A percentile compares a stretch with the other conserved stretches of the same genome.
These are phyloP conservation scores for Dalbergia cultrata DNA, from an alignment of 306 rosid species.

Conservation along the genomic window DNA sequence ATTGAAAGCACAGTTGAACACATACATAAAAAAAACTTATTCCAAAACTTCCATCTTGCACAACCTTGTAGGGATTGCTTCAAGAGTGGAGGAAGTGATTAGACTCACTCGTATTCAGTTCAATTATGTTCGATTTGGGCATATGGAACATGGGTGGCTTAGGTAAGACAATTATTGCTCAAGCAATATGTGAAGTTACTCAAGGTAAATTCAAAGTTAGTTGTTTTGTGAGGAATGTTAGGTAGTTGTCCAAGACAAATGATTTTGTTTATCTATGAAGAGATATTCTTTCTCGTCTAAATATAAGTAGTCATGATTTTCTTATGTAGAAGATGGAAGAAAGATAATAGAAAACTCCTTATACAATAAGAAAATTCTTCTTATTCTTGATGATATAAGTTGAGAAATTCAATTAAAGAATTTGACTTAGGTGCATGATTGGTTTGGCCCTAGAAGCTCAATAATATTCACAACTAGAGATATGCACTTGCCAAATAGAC, in stretches of 20 bases:
- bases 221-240: constrained; percentile 25
- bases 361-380: background rate
- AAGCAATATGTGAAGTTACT: constrained; percentile 10
- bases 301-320: background rate
- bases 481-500: background rate
- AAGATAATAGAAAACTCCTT: background rate
- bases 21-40: constrained; percentile 12
- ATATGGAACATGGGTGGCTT: constrained; percentile 45
- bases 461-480: constrained; percentile 36
- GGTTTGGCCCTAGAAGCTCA: constrained; percentile 14
- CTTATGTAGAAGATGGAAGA: background rate
- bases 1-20: background rate
- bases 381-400: constrained; percentile 23
- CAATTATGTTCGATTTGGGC: constrained; percentile 36
- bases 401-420: background rate
- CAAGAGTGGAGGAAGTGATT: constrained; percentile 22
- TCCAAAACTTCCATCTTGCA: constrained; percentile 32
- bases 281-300: background rate
- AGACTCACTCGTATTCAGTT: background rate
- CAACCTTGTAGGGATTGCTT: constrained; percentile 33
- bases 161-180: constrained; percentile 37
- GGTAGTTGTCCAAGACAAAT: background rate
- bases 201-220: constrained; percentile 7
- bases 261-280: constrained; percentile 31
- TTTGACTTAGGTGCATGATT: background rate